These are phyloP conservation scores for Cyclostephanos invisitatus DNA, from an alignment of 108 stramenopile genomes.

Conservation along the genomic window DNA sequence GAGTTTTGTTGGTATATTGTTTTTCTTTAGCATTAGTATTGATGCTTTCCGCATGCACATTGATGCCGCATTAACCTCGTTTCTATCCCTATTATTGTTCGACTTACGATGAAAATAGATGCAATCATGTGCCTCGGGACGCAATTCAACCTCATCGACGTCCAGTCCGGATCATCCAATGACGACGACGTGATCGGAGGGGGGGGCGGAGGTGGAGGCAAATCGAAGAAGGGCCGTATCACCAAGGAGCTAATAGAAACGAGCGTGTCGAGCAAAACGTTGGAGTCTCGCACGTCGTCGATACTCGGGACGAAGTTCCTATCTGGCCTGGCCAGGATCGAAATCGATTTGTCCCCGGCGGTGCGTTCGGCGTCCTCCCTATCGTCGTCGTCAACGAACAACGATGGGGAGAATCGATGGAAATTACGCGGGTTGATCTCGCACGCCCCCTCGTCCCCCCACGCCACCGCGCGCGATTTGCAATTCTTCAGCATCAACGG, in stretches of 20 bases:
- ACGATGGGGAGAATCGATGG: slow-evolving; percentile 36
- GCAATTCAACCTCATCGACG: slow-evolving; percentile 70
- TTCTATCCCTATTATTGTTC: not conserved
- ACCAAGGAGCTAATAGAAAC: slow-evolving; percentile 44
- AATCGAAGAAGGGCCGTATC: slow-evolving; percentile 28
- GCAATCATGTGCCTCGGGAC: slow-evolving; percentile 76
- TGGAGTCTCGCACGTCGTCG: slow-evolving; percentile 65
- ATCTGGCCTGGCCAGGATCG: slow-evolving; percentile 44
- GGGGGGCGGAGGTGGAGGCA: slow-evolving; percentile 16
- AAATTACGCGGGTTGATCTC: slow-evolving; percentile 81
- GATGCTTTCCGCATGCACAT: no score
- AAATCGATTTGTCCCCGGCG: slow-evolving; percentile 45
- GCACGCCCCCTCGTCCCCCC: slow-evolving; percentile 61
- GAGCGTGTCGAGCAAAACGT: slow-evolving; percentile 40
- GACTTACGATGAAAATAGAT: slow-evolving; percentile 41
- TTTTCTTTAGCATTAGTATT: not conserved
- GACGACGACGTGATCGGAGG: not conserved
- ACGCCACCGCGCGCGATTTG: slow-evolving; percentile 56
- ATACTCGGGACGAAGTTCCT: slow-evolving; percentile 71
- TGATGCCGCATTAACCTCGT: no score
- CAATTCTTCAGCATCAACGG: slow-evolving; percentile 95
- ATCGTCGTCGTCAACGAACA: slow-evolving; percentile 3
- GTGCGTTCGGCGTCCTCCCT: slow-evolving; percentile 6
- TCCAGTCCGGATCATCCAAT: slow-evolving; percentile 10
- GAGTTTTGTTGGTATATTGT: slow-evolving; percentile 28